Conservation (phyloP, 371 early-diverging fungal genomes). For the Mortierella sp. region DNA sequence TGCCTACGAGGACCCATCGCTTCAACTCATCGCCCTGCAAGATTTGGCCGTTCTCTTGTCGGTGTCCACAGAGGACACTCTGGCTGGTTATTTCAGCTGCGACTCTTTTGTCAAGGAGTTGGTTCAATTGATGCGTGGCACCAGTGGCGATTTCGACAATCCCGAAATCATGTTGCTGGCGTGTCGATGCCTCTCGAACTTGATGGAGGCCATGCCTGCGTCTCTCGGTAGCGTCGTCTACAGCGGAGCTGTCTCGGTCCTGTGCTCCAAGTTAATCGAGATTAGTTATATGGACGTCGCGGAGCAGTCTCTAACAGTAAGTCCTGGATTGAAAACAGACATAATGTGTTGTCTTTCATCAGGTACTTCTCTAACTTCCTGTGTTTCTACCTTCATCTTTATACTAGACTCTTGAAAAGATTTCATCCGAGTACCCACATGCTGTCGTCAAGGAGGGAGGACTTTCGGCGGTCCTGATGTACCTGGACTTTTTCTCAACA, state of each 20-base stretch:
- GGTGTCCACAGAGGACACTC: slow-evolving; percentile 77
- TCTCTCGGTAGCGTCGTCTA: slow-evolving; percentile 75
- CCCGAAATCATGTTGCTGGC: slow-evolving; percentile 88
- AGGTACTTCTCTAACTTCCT: background rate
- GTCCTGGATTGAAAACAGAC: slow-evolving; percentile 59
- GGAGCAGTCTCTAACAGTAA: slow-evolving; percentile 85
- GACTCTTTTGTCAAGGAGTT: slow-evolving; percentile 71
- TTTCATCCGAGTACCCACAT: slow-evolving; percentile 79
- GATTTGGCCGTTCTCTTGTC: slow-evolving; percentile 77
- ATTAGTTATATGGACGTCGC: slow-evolving; percentile 95
- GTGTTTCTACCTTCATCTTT: background rate
- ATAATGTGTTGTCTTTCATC: background rate
- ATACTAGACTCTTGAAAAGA: slow-evolving; percentile 78
- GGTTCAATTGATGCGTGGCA: slow-evolving; percentile 68
- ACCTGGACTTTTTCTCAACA: slow-evolving; percentile 90
- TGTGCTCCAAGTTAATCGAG: slow-evolving; percentile 83
- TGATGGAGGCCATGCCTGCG: slow-evolving; percentile 90
- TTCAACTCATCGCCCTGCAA: slow-evolving; percentile 76
- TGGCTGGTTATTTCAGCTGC: slow-evolving; percentile 68
- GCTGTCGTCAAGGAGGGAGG: slow-evolving; percentile 86
- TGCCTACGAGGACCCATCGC: slow-evolving; percentile 68
- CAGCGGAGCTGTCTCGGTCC: slow-evolving; percentile 77
- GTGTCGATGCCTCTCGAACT: slow-evolving; percentile 88
- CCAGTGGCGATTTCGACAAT: slow-evolving; percentile 63
- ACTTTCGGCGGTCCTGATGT: slow-evolving; percentile 83